Evolutionary conservation across 2,329 filamentous ascomycete genomes (phyloP), one percentile per base, ranked within the genome.

Genomic region (Anthostomella pinea): DNA sequence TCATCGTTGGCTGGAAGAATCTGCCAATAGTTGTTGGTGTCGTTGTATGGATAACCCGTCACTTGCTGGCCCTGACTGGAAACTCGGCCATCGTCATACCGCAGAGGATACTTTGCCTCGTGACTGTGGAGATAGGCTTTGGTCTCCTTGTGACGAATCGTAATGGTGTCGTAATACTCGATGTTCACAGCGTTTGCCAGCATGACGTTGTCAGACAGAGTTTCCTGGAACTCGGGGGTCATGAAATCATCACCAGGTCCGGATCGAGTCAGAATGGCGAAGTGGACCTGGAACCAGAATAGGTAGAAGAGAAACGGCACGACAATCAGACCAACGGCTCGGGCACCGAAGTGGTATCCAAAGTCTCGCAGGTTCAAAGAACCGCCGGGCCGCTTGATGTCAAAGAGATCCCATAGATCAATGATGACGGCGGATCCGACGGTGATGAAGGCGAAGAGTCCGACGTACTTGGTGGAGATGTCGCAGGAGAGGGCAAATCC

Each of bases 221-320:
- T 97, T 69, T 95, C 90, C 69, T 98, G 93, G 71, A 98, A 98
- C 58, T 93, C 88, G 2, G 93, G 93, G 4, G 85, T 89, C 93
- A 98, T 98, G 69, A 98, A 98, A 58, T 97, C 91, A 59, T 98
- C 93, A 35, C 93, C 93, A 28, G 93, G 91, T 22, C 93, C 93
- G 34, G 93, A 97, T 42, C 83, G 78, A 49, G 70, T 84, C 45
- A 98, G 75, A 54, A 98, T 87, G 28, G 87, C 76, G 64, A 98
- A 98, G 69, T 98, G 93, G 19, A 98, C 90, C 74, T 98, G 93
- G 82, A 98, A 98, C 93, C 93, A 98, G 75, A 98, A 97, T 30
- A 98, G 79, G 66, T 98, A 98, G 67, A 98, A 94, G 57, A 97
- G 73, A 73, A 98, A 96, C 10, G 93, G 93, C 51, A 97, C 79